Evolutionary conservation across 257 asterid genomes (phyloP).

Genomic region (Vinca minor): DNA sequence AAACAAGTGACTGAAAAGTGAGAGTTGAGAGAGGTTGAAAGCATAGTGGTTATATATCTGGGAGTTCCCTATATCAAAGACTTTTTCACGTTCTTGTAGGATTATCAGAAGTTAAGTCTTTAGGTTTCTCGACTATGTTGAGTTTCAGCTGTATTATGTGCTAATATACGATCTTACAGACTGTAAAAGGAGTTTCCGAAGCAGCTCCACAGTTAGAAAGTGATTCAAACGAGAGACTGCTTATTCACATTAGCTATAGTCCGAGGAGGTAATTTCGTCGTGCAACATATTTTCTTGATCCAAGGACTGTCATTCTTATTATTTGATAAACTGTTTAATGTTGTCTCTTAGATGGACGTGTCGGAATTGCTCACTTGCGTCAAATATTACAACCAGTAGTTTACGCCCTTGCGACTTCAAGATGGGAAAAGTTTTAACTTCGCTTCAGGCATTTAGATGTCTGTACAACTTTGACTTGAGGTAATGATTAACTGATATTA

Average conservation of each 20-base stretch:
- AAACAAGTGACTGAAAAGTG: background rate
- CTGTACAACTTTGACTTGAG: conserved; percentile 64
- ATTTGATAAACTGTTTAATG: conserved; percentile 12
- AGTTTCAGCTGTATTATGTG: conserved; percentile 3
- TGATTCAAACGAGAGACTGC: conserved; percentile 61
- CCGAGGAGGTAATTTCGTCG: conserved; percentile 68
- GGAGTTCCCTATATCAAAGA: background rate
- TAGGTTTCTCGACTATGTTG: background rate
- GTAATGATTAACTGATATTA: conserved; percentile 20
- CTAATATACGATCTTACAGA: conserved; percentile 58
- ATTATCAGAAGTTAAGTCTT: background rate
- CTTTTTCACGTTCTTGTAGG: background rate
- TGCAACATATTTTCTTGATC: conserved; percentile 3
- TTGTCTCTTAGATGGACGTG: conserved; percentile 71
- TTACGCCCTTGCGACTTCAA: conserved; percentile 91
- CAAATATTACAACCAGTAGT: conserved; percentile 59
- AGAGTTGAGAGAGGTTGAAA: background rate
- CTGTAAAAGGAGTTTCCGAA: conserved; percentile 72
- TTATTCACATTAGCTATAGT: conserved; percentile 77
- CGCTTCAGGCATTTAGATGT: conserved; percentile 83
- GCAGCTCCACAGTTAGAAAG: conserved; percentile 47
- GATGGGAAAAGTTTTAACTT: conserved; percentile 69
- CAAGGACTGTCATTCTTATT: conserved; percentile 3
- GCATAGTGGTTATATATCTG: background rate
- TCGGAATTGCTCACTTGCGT: conserved; percentile 68